Evolutionary conservation across 345 rosid species (phyloP), one percentile per base, ranked within the genome.

Genomic region (Linum tenue): DNA sequence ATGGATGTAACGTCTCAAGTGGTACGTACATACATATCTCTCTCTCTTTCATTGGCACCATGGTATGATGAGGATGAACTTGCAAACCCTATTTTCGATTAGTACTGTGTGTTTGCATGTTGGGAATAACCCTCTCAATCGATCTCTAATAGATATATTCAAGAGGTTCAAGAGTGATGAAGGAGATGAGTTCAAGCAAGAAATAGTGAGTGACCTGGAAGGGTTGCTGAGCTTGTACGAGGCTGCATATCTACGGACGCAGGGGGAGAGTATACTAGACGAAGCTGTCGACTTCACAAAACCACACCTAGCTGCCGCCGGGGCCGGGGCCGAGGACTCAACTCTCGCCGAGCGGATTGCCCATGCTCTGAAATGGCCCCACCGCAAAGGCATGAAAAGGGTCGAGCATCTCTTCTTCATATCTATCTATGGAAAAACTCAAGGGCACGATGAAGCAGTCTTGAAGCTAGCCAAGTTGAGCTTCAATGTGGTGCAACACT

Each of bases 171-270:
- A 60, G 72, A 73, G 31, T 22, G 31, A 22, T 36, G 37, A 2
- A 0, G n/a, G 48, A 31, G 81, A 75, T 3, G 67, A 67, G 5
- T 77, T 80, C 22, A 66, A 64, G 56, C 40, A 53, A 68, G 22
- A 56, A 4, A 10, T 74, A 0, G 37, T 22, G 2, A 41, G 39
- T 0, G 61, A 80, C 4, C 43, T 70, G 9, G 7, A 48, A 15
- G 81, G 73, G 1, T 43, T 80, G 37, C 16, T 80, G 31, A 22
- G 31, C 31, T 22, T 22, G 31, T 22, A 22, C 31, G 31, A 22
- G 31, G 31, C 31, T 22, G 50, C 77, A 17, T 43, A 59, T 55
- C 15, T 75, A 3, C 57, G 70, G 3, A 58, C 59, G 14, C 31
- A 67, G 3, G 68, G 71, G 1, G 82, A 76, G 11, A 31, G 48